A percentile compares a stretch with the other conserved stretches of the same genome.
phyloP scores from a whole-genome alignment of 176 grass and related monocot species.

The Puya raimondii region DNA sequence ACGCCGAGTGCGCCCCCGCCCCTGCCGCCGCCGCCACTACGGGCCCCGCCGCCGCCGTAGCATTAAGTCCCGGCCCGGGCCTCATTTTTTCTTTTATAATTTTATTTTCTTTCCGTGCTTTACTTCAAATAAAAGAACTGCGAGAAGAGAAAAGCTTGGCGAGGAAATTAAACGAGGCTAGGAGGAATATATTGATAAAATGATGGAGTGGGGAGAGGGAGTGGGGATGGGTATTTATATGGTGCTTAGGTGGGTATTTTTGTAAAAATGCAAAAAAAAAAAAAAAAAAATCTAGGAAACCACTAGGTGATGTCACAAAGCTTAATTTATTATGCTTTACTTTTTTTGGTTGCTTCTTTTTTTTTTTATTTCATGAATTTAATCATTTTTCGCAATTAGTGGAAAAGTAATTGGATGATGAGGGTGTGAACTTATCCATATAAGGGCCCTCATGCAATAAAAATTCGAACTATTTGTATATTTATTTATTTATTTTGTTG shows the following conservation, averaged over 20 bases:
- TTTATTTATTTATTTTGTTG: too few species aligned
- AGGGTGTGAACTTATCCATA: neutral
- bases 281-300: too few species aligned
- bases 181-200: neutral
- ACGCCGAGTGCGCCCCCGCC: constrained; percentile 44
- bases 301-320: too few species aligned
- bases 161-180: neutral
- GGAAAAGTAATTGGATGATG: neutral
- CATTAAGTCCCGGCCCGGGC: constrained; percentile 55
- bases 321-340: too few species aligned
- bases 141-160: too few species aligned
- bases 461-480: too few species aligned
- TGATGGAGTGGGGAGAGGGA: neutral
- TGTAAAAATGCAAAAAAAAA: too few species aligned
- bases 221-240: neutral
- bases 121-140: too few species aligned
- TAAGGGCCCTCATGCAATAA: neutral
- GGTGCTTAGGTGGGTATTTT: neutral
- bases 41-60: constrained; percentile 29
- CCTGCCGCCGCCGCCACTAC: constrained; percentile 11
- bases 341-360: too few species aligned
- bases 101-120: neutral
- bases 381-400: neutral
- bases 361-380: neutral
- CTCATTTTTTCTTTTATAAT: constrained; percentile 47